Percentiles rank a stretch among this genome's conserved stretches.
phyloP scores from a whole-genome alignment of 1,284 basidiomycete species.

The Ustanciosporium gigantosporum region DNA sequence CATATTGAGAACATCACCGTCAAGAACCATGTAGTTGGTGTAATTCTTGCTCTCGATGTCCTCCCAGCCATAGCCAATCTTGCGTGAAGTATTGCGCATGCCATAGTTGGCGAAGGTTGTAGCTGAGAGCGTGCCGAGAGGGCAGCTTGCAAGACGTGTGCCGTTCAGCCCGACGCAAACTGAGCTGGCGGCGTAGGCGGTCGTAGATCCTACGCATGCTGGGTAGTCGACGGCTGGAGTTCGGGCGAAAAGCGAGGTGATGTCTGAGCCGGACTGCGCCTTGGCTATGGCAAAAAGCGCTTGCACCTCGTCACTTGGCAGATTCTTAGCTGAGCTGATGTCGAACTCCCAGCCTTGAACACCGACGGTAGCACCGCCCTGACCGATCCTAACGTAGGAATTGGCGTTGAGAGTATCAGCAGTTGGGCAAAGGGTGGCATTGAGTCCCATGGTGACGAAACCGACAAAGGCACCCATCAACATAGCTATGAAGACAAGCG shows the following conservation, averaged over 20 bases:
- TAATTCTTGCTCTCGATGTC: constrained; percentile 43
- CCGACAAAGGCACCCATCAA: constrained; percentile 77
- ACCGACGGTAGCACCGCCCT: constrained; percentile 65
- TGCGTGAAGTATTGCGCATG: constrained; percentile 33
- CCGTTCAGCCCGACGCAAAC: constrained; percentile 67
- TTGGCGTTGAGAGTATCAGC: constrained; percentile 40
- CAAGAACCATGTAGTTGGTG: constrained; percentile 68
- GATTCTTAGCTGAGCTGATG: constrained; percentile 66
- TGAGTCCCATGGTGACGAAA: constrained; percentile 92
- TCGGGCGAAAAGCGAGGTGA: constrained; percentile 75
- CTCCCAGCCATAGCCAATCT: constrained; percentile 56
- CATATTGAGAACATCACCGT: constrained; percentile 93
- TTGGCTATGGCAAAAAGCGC: constrained; percentile 66
- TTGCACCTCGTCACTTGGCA: constrained; percentile 65
- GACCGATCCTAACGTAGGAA: constrained; percentile 34
- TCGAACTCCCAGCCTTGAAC: constrained; percentile 80
- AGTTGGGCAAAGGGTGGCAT: constrained; percentile 85
- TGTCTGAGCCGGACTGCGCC: constrained; percentile 75
- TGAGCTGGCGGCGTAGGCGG: constrained; percentile 71
- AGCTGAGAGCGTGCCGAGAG: constrained; percentile 63
- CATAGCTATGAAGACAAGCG: constrained; percentile 51
- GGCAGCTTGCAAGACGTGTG: constrained; percentile 63
- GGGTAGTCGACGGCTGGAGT: constrained; percentile 63
- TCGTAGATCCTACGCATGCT: constrained; percentile 64
- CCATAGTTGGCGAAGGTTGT: constrained; percentile 22